A percentile compares a stretch with the other conserved stretches of the same genome.
phyloP scores from a whole-genome alignment of 129 eudicot genomes.

The Pseudognaphalium luteoalbum region DNA sequence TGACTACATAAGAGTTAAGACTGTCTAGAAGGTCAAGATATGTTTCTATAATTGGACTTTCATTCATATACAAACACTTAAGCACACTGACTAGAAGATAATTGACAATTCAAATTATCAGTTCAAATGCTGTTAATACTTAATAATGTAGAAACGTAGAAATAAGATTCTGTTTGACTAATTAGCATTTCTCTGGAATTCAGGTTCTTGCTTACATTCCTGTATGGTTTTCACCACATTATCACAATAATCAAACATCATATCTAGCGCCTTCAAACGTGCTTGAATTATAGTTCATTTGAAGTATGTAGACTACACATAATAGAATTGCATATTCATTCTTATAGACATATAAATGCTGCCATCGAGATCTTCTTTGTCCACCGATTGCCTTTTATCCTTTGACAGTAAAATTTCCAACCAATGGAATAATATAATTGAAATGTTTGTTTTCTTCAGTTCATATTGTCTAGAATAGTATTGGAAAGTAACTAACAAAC shows the following conservation, averaged over 20 bases:
- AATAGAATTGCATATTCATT: background rate
- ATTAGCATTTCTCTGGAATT: background rate
- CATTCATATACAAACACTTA: background rate
- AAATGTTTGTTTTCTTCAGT: background rate
- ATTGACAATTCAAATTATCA: background rate
- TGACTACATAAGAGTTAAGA: background rate
- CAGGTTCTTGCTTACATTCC: background rate
- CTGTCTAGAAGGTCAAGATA: background rate
- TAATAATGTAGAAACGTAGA: background rate
- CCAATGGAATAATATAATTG: background rate
- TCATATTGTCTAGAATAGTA: background rate
- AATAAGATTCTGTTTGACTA: background rate
- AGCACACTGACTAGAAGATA: constrained; percentile 1
- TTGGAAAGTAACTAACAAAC: background rate
- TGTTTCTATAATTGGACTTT: background rate
- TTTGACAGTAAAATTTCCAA: background rate
- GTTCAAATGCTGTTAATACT: background rate
- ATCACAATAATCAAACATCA: constrained; percentile 1
- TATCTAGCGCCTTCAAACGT: background rate
- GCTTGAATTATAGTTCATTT: background rate
- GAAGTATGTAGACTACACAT: background rate
- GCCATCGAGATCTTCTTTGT: background rate
- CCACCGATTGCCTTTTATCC: background rate
- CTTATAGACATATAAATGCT: background rate
- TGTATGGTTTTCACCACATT: background rate